Base-by-base conservation (phyloP, 2,329 filamentous ascomycete species). In the Pseudonectria buxi region DNA sequence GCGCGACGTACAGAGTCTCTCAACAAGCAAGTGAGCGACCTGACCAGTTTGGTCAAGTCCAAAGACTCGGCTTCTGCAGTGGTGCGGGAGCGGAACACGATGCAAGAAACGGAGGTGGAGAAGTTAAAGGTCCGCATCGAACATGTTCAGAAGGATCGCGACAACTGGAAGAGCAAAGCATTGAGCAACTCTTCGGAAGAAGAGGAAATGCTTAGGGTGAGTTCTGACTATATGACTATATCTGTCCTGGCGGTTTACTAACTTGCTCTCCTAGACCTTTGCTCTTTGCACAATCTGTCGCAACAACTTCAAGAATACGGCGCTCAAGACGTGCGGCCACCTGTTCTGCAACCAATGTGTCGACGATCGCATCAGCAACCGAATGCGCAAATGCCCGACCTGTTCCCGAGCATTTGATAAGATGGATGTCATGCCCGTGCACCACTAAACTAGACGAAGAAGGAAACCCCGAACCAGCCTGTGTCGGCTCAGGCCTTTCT, bases 371-470 rank as follows among this genome's bases (percentile, higher is more conserved):
- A 80, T 95, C 43, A 79, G 78, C 30, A 94, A 92, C 54, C 84
- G 92, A 25, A 89, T 90, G 65, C 78, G 92, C 48, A 96, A 96
- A 62, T 98, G 92, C 55, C 92, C 92, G 3, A 90, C 86, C 50
- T 98, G 94, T 69, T 87, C 84, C 53, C 85, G 84, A 62, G 80
- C 86, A 4, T 98, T 98, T 58, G 90, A 94, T 53, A 84, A 79
- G 58, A 84, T 84, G 62, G 92, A 98, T 58, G 79, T 87, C 43
- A 94, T 95, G 86, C 65, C 74, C 14, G 76, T 79, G 32, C 78
- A 83, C 56, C 62, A 65, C 43, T 67, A 49, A 52, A 30, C 24
- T 26, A 26, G 18, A 25, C 32, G 18, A 15, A 9, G 26, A 22
- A 24, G 28, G n/a, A n/a, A 30, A 30, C 30, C 26, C 25, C 33